phyloP scores from a whole-genome alignment of 129 eudicot species.

The Chrysanthemum makinoi region DNA sequence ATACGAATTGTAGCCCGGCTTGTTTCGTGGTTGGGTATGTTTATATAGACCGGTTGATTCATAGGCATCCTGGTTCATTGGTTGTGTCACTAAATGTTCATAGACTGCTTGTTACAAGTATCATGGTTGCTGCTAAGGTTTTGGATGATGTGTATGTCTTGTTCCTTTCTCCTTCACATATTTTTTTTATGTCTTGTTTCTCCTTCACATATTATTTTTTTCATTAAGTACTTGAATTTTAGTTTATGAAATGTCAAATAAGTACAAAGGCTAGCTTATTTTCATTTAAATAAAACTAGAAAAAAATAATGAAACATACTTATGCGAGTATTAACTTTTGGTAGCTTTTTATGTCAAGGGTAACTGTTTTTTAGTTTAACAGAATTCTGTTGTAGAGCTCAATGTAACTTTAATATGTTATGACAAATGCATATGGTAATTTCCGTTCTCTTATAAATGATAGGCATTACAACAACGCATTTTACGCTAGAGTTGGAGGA shows the following conservation, averaged over 20 bases:
- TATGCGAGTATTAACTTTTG: no score
- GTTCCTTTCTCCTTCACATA: not conserved
- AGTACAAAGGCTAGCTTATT: not conserved
- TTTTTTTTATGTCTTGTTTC: constrained; percentile 26
- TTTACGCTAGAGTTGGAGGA: constrained; percentile 88
- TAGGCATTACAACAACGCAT: constrained; percentile 87
- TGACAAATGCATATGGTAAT: not conserved
- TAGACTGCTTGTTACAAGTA: constrained; percentile 78
- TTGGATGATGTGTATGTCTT: constrained; percentile 79
- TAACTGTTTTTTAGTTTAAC: no score
- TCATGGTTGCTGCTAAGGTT: constrained; percentile 90
- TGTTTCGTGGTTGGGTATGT: constrained; percentile 93
- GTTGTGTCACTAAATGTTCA: constrained; percentile 84
- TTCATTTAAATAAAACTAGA: no score
- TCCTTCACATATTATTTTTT: not conserved
- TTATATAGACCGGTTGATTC: constrained; percentile 78
- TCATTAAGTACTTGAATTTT: no score
- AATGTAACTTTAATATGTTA: not conserved
- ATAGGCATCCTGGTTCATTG: constrained; percentile 66
- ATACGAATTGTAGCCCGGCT: constrained; percentile 86
- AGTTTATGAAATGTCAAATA: not conserved
- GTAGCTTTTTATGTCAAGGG: no score
- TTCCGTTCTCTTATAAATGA: not conserved
- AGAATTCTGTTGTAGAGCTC: no score
- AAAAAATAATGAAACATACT: no score